Percentiles rank a stretch among this genome's conserved stretches.
Conservation (phyloP, 495 filamentous ascomycete species). For the Xylaria scruposa region DNA sequence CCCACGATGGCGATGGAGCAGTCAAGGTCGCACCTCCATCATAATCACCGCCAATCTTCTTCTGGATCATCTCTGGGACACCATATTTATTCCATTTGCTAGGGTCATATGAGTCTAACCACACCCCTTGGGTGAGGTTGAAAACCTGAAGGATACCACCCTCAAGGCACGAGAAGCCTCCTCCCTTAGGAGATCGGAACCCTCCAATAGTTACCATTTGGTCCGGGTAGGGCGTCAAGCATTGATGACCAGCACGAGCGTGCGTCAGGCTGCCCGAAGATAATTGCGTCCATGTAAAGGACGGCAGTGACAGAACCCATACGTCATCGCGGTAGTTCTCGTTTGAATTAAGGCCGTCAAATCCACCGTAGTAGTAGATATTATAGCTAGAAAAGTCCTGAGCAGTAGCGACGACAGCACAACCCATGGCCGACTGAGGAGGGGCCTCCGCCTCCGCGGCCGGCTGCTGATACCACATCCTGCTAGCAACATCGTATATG, state of each 20-base stretch:
- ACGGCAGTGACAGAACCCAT: constrained; percentile 75
- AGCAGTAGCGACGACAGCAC: constrained; percentile 68
- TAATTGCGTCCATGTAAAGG: constrained; percentile 76
- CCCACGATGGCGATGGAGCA: constrained; percentile 56
- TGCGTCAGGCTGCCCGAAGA: constrained; percentile 53
- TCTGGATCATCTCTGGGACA: constrained; percentile 63
- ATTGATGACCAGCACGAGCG: constrained; percentile 67
- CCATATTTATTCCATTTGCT: constrained; percentile 61
- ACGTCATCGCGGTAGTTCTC: constrained; percentile 65
- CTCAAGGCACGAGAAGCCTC: constrained; percentile 52
- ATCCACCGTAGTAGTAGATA: constrained; percentile 80
- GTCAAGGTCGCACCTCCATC: constrained; percentile 67
- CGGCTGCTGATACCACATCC: constrained; percentile 67
- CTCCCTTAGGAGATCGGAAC: constrained; percentile 33
- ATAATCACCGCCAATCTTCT: constrained; percentile 65
- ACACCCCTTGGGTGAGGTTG: constrained; percentile 65
- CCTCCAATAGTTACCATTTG: constrained; percentile 79
- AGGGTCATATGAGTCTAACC: constrained; percentile 68
- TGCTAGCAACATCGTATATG: constrained; percentile 68
- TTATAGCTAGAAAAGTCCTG: constrained; percentile 67
- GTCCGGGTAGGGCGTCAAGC: constrained; percentile 72
- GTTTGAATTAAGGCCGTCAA: constrained; percentile 53
- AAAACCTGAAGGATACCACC: constrained; percentile 65
- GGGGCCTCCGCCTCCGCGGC: constrained; percentile 64
- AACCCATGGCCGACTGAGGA: constrained; percentile 63